Evolutionary conservation across 176 grass and related monocot species (phyloP).

Genomic region (Oryza nivara): DNA sequence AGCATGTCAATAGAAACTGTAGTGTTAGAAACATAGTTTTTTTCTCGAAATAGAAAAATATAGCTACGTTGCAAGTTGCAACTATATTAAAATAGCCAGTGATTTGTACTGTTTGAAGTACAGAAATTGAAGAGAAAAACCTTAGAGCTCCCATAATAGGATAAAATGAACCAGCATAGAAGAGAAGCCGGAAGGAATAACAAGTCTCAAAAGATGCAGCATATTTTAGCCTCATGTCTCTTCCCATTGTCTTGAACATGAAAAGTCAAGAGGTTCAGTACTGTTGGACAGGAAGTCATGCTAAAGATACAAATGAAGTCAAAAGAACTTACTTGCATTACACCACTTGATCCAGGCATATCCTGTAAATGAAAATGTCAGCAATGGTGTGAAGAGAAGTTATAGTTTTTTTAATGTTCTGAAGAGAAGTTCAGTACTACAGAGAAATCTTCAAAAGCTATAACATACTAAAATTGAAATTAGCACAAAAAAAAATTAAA

Average conservation of each 20-base stretch:
- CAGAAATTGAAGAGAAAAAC: slow-evolving; percentile 41
- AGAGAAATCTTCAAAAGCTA: background rate
- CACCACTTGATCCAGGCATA: slow-evolving; percentile 91
- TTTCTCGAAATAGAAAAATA: background rate
- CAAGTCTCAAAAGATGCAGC: slow-evolving; percentile 93
- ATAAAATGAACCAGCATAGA: slow-evolving; percentile 82
- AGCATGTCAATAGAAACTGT: slow-evolving; percentile 37
- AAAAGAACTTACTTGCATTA: slow-evolving; percentile 84
- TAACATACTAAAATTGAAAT: slow-evolving; percentile 8
- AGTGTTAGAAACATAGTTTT: slow-evolving; percentile 6
- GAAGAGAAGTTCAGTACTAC: slow-evolving; percentile 13
- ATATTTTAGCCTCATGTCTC: slow-evolving; percentile 90
- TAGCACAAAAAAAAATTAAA: background rate
- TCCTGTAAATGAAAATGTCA: slow-evolving; percentile 68
- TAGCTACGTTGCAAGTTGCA: background rate
- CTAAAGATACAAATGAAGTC: slow-evolving; percentile 25
- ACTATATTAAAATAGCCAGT: slow-evolving; percentile 17
- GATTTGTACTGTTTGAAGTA: slow-evolving; percentile 5
- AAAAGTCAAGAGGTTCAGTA: slow-evolving; percentile 36
- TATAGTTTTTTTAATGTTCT: slow-evolving; percentile 10
- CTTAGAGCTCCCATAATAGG: slow-evolving; percentile 97
- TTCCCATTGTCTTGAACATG: slow-evolving; percentile 84
- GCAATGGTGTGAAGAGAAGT: background rate
- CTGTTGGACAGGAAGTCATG: background rate
- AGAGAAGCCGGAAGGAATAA: slow-evolving; percentile 90